A percentile compares a stretch with the other conserved stretches of the same genome.
Conservation (phyloP, 2,329 filamentous ascomycete species). For the Clonostachys rhizophaga region DNA sequence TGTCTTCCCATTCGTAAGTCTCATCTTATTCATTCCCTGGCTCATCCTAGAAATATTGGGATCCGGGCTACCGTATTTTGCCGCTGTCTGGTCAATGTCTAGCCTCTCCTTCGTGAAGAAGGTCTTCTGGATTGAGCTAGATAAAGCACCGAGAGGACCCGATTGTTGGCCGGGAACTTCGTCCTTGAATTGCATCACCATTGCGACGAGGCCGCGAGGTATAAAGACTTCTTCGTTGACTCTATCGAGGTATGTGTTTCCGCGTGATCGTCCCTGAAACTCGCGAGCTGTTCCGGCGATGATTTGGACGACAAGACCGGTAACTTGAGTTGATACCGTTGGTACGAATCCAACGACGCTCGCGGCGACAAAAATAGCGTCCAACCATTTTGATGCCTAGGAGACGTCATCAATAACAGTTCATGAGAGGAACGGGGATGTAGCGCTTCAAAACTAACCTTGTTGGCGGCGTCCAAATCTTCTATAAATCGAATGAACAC, state of each 20-base stretch:
- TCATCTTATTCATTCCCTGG: constrained; percentile 15
- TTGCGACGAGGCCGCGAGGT: constrained; percentile 18
- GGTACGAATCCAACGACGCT: constrained; percentile 15
- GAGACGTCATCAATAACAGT: no score
- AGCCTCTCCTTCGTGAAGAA: not conserved
- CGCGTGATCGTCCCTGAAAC: constrained; percentile 15
- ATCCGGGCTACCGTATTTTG: not conserved
- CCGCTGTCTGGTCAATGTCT: not conserved
- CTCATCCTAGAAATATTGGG: constrained; percentile 7
- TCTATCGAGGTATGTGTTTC: constrained; percentile 16
- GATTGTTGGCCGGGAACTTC: constrained; percentile 6
- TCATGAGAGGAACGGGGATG: no score
- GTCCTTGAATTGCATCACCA: constrained; percentile 20
- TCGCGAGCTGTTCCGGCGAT: constrained; percentile 15
- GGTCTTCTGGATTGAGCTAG: constrained; percentile 18
- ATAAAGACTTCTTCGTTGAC: constrained; percentile 20
- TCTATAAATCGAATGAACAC: constrained; percentile 29
- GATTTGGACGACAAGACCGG: constrained; percentile 12
- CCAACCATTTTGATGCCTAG: constrained; percentile 6
- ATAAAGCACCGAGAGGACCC: constrained; percentile 8
- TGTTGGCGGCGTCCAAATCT: constrained; percentile 15
- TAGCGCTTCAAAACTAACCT: constrained; percentile 4
- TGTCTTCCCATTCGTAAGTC: constrained; percentile 25
- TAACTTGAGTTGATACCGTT: constrained; percentile 19
- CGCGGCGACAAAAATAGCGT: constrained; percentile 11